phyloP scores from a whole-genome alignment of 164 flowering plant genomes.

The Aristolochia fimbriata region DNA sequence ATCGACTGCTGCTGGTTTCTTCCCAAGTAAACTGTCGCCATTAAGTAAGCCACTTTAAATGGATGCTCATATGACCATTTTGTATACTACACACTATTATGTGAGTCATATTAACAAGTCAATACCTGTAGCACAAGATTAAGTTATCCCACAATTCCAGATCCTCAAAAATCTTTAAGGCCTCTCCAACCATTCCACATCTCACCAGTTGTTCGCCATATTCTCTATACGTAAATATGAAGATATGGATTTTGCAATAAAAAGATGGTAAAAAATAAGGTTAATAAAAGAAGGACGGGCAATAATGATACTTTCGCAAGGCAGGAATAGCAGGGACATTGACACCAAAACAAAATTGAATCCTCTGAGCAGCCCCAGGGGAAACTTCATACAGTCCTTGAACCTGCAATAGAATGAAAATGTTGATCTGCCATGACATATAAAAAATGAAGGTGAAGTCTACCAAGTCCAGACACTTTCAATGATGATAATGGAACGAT shows the following conservation, averaged over 20 bases:
- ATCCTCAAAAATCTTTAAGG: constrained; percentile 70
- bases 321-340: constrained; percentile 63
- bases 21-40: constrained; percentile 50
- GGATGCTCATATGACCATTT: too few relatives aligned
- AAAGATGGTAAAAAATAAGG: background rate
- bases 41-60: background rate
- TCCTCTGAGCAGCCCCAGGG: constrained; percentile 53
- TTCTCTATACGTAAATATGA: constrained; percentile 34
- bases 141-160: constrained; percentile 95
- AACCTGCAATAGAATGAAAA: constrained; percentile 29
- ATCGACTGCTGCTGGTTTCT: constrained; percentile 90
- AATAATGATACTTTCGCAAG: constrained; percentile 46
- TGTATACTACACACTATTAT: too few relatives aligned
- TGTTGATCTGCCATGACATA: too few relatives aligned
- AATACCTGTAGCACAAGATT: constrained; percentile 75
- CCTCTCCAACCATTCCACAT: constrained; percentile 85
- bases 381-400: constrained; percentile 30
- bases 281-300: background rate
- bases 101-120: background rate
- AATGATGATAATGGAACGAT: too few relatives aligned
- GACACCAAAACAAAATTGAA: constrained; percentile 48
- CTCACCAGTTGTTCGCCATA: constrained; percentile 75
- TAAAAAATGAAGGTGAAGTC: too few relatives aligned
- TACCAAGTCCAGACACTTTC: too few relatives aligned
- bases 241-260: background rate